Evolutionary conservation across 1,284 basidiomycete species (phyloP).

Genomic region (Ustilago lituana): DNA sequence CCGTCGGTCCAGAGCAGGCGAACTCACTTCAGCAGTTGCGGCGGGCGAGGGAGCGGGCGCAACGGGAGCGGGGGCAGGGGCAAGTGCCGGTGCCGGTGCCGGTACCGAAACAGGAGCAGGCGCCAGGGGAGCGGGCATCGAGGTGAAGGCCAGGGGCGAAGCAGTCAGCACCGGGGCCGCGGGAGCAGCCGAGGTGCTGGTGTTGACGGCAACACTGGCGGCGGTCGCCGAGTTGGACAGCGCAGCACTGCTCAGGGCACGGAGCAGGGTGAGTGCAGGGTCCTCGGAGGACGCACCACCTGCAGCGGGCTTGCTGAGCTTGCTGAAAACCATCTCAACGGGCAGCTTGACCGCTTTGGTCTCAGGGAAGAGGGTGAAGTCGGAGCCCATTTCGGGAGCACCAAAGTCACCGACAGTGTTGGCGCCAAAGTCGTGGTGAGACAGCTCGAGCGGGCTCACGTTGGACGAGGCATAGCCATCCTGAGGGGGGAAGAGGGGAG

Average conservation of each 20-base stretch:
- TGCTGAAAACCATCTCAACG: slow-evolving; percentile 55
- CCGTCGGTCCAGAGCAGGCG: slow-evolving; percentile 29
- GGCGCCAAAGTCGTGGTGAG: slow-evolving; percentile 36
- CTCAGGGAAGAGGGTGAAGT: slow-evolving; percentile 57
- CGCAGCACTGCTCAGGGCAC: slow-evolving; percentile 47
- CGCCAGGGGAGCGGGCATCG: slow-evolving; percentile 18
- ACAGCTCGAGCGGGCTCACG: slow-evolving; percentile 44
- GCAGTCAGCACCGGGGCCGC: slow-evolving; percentile 32
- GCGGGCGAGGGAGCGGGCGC: slow-evolving; percentile 3
- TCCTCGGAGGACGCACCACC: slow-evolving; percentile 34
- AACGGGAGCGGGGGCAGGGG: slow-evolving; percentile 13
- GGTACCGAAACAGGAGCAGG: slow-evolving; percentile 23
- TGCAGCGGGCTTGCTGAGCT: slow-evolving; percentile 39
- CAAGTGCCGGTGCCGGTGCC: slow-evolving; percentile 15
- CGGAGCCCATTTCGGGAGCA: slow-evolving; percentile 36
- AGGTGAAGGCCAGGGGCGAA: slow-evolving; percentile 46
- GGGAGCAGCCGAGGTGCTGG: slow-evolving; percentile 8
- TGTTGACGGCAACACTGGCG: slow-evolving; percentile 18
- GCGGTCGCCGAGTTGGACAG: slow-evolving; percentile 35
- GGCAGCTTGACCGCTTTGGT: slow-evolving; percentile 28
- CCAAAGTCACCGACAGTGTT: slow-evolving; percentile 41
- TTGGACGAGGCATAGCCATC: slow-evolving; percentile 49
- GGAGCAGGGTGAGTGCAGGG: slow-evolving; percentile 46
- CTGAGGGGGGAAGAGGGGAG: slow-evolving; percentile 39
- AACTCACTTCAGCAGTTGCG: slow-evolving; percentile 10